Evolutionary conservation across 441 rosid species (phyloP), one percentile per base, ranked within the genome.

Genomic region (Euphorbia corollata): DNA sequence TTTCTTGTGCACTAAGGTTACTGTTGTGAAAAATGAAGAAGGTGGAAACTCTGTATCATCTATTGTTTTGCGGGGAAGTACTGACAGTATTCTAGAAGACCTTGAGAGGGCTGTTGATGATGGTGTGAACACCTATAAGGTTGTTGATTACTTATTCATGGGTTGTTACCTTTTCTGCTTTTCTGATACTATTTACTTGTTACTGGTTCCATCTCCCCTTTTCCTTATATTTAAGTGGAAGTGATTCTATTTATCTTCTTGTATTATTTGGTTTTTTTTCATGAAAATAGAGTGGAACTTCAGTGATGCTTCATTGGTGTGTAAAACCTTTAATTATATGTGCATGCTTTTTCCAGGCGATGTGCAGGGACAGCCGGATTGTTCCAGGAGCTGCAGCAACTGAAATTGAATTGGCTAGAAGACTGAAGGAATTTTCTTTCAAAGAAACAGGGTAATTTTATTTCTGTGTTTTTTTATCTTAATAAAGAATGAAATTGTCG

Each of bases 41-140:
- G 97, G 99, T 62, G 99, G 97, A 64, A 92, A 87, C 81, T 92
- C 90, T 65, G 81, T 92, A 4, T 79, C 91, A 56, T 92, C 99
- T 61, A 94, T 96, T 71, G 90, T 96, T 72, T 75, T 96, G 74
- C 89, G 97, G 69, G 98, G 97, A 75, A 92, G 97, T 75, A 96
- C 99, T 5, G 97, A 96, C 48, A 92, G 98, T 75, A 96, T 96
- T 68, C 76, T 96, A 69, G 99, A 96, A 74, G 98, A 96, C 77
- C 98, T 92, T 78, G 99, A 96, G 83, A 87, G 98, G 83, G 99
- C 99, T 43, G 92, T 96, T 73, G 98, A 96, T 65, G 99, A 96
- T 76, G 99, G 99, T 79, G 99, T 96, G 64, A 96, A 96, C 61
- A 90, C 98, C 15, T 96, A 92, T 78, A 96, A 92, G 97, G 98